These are phyloP conservation scores for Epichloe glyceriae DNA, from an alignment of 2,329 filamentous ascomycete genomes.

Conservation along the genomic window DNA sequence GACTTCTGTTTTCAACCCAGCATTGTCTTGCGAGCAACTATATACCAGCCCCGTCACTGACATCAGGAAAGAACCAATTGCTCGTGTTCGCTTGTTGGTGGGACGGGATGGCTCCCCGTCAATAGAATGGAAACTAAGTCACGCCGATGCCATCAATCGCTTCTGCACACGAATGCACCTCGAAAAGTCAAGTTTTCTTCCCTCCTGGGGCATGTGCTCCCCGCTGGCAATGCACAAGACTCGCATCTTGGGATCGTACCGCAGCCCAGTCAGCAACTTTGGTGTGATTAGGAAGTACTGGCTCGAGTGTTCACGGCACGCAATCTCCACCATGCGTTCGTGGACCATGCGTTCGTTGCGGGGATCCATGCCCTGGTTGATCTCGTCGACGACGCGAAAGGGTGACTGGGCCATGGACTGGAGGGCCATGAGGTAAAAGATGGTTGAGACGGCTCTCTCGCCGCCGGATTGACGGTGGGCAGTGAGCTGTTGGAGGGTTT, in stretches of 20 bases:
- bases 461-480: constrained; percentile 92
- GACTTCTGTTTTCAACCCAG: too few species aligned
- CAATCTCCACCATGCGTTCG: constrained; percentile 95
- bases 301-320: constrained; percentile 66
- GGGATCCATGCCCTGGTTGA: constrained; percentile 99
- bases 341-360: constrained; percentile 98
- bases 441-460: constrained; percentile 89
- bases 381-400: constrained; percentile 97
- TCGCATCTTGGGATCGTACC: constrained; percentile 83
- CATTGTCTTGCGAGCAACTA: too few species aligned
- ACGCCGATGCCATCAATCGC: constrained; percentile 22
- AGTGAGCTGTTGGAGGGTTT: constrained; percentile 72
- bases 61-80: not conserved
- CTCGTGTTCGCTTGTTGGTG: too few species aligned
- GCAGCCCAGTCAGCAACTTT: constrained; percentile 74
- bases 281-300: constrained; percentile 97
- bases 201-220: constrained; percentile 51
- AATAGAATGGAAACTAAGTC: not conserved
- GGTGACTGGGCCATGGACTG: constrained; percentile 88
- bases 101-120: too few species aligned
- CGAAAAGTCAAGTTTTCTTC: constrained; percentile 35
- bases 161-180: constrained; percentile 32
- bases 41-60: too few species aligned
- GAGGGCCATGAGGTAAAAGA: constrained; percentile 97
- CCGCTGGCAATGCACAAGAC: constrained; percentile 89